Conservation (phyloP, 2,329 filamentous ascomycete species). For the Trichoderma atrobrunneum region DNA sequence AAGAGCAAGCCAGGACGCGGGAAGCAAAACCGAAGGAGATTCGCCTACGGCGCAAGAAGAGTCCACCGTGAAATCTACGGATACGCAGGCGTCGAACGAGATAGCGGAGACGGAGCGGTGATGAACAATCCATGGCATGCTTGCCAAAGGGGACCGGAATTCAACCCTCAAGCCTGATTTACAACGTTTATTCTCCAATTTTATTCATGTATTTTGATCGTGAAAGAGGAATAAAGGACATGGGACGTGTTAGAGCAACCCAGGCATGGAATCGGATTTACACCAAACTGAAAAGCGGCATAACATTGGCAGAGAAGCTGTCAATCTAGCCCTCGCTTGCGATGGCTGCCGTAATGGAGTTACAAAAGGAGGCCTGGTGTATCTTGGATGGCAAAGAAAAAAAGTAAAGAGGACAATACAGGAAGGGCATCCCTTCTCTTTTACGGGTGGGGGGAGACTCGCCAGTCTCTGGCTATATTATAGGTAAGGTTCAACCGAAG, state of each 20-base stretch:
- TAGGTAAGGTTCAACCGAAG: not conserved
- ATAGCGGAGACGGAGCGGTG: constrained; percentile 29
- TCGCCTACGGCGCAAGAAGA: constrained; percentile 40
- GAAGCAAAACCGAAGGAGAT: constrained; percentile 41
- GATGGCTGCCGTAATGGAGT: not conserved
- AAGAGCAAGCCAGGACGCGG: constrained; percentile 49
- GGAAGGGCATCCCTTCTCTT: not conserved
- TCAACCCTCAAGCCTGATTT: not conserved
- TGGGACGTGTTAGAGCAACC: not conserved
- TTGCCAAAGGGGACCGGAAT: not conserved
- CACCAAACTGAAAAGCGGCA: not conserved
- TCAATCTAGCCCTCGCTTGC: not conserved
- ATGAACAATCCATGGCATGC: constrained; percentile 17
- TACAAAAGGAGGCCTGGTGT: not conserved
- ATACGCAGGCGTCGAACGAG: constrained; percentile 20
- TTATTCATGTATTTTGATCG: constrained; percentile 17
- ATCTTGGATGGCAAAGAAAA: not conserved
- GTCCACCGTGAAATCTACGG: constrained; percentile 23
- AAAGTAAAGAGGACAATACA: not conserved
- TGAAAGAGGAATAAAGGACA: not conserved
- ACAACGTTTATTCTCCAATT: not conserved
- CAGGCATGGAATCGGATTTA: not conserved
- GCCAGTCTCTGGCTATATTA: not conserved
- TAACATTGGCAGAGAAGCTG: not conserved
- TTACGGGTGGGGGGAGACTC: not conserved